A percentile compares a stretch with the other conserved stretches of the same genome.
These are phyloP conservation scores for Pichia californica DNA, from an alignment of 805 yeast species.

Conservation along the genomic window DNA sequence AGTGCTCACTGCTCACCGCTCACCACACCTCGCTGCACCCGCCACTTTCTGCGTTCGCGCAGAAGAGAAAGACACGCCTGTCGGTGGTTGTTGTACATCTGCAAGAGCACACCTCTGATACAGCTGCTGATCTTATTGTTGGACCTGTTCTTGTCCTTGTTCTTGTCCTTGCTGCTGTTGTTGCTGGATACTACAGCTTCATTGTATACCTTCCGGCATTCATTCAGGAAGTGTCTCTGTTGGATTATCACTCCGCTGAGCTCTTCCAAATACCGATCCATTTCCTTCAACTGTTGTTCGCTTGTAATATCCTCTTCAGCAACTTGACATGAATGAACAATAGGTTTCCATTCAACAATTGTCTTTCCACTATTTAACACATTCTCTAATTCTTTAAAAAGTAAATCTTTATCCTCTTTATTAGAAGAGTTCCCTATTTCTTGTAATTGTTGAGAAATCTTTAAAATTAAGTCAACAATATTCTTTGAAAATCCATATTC, in stretches of 20 bases:
- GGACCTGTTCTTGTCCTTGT: no score
- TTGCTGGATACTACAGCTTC: no score
- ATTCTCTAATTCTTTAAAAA: neutral
- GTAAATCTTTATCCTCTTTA: neutral
- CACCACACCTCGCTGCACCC: neutral
- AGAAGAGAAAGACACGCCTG: no score
- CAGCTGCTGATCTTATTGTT: no score
- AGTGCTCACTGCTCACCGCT: no score
- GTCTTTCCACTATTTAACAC: neutral
- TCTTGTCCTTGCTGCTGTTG: neutral
- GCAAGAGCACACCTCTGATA: no score
- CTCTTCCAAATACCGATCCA: neutral
- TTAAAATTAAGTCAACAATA: neutral
- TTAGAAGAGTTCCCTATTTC: neutral
- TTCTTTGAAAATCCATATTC: slow-evolving; percentile 52
- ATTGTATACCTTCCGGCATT: neutral
- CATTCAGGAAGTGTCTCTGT: neutral
- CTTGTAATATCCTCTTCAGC: neutral
- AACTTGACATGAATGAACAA: neutral
- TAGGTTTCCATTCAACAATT: neutral
- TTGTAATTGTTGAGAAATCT: neutral
- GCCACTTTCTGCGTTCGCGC: neutral
- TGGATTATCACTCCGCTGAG: neutral
- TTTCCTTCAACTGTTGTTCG: neutral
- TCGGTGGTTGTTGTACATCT: neutral